Base-by-base conservation (phyloP, 768 basidiomycete species). In the Cyathus striatus region DNA sequence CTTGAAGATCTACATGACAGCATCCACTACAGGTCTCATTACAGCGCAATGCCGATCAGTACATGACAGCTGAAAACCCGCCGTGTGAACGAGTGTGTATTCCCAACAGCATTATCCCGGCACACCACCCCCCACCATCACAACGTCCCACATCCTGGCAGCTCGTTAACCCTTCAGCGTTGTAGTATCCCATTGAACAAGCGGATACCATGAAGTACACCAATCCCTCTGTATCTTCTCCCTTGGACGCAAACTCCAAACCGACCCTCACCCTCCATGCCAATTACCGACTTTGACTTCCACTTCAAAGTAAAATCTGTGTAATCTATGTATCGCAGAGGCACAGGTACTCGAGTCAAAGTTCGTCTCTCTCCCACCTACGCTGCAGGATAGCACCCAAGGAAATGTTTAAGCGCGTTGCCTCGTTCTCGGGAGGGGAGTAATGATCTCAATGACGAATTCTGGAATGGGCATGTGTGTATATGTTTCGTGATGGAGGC, bases 231-330 rank as follows among this genome's bases (percentile, higher is more conserved):
- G 81, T 91, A 53, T 79, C 83, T 0, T 72, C 73, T 0, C 25
- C 54, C 18, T 34, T 59, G 3, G 14, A 7, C 14, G 21, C 30
- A 6, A n/a, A 24, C 17, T 12, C 41, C 16, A 90, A 83, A 58
- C 86, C 86, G 0, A 78, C 79, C 0, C 66, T 90, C 6, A 85
- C 81, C 2, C 57, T 92, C 44, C 86, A 89, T 17, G 81, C 83
- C 10, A 72, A 74, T 41, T 89, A 89, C 1, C 76, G 93, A 32
- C 91, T 90, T 63, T 85, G 88, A 0, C 90, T 91, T 0, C 84
- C 86, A 4, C 61, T 92, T 18, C 65, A 69, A 16, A 55, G 60
- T 39, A 78, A 74, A 32, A 73, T 88, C 53, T 61, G 63, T 2
- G n/a, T 63, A 64, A 38, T 79, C 75, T 30, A 66, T 86, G 6